Conservation (phyloP, 2,329 filamentous ascomycete genomes). For the Trichoderma gracile region DNA sequence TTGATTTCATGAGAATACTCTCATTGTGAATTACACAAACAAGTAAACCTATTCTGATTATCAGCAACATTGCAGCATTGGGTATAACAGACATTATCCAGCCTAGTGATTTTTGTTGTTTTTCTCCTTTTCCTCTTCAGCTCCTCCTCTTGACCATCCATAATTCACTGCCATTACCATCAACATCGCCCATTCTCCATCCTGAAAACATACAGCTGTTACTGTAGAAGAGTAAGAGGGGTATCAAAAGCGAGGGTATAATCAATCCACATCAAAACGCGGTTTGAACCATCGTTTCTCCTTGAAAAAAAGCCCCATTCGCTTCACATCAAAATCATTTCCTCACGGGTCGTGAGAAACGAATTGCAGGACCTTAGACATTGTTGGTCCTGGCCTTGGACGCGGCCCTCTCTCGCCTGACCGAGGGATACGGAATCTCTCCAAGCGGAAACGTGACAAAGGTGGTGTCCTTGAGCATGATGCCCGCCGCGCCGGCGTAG, state of each 20-base stretch:
- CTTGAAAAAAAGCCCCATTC: too few relatives aligned
- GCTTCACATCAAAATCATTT: neutral
- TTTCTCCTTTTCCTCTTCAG: too few relatives aligned
- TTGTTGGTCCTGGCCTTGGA: neutral
- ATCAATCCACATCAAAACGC: neutral
- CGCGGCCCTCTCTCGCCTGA: neutral
- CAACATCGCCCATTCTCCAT: neutral
- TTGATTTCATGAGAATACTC: neutral
- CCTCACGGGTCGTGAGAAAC: neutral
- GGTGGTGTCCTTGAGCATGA: slow-evolving; percentile 46
- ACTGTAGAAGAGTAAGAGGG: neutral
- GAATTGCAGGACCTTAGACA: neutral
- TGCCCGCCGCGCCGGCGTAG: slow-evolving; percentile 43
- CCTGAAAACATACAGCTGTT: neutral
- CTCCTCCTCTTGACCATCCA: too few relatives aligned
- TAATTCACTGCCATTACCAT: slow-evolving; percentile 7
- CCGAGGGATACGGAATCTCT: slow-evolving; percentile 32
- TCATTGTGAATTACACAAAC: neutral
- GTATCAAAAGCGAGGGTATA: slow-evolving; percentile 22
- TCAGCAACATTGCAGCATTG: neutral
- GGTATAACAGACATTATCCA: neutral
- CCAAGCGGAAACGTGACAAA: slow-evolving; percentile 46
- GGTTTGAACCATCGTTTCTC: too few relatives aligned
- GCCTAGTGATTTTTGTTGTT: neutral
- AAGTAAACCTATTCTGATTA: neutral